Percentiles rank a stretch among this genome's conserved stretches.
Conservation (phyloP, 2,329 filamentous ascomycete genomes). For the Aureobasidium sp. region DNA sequence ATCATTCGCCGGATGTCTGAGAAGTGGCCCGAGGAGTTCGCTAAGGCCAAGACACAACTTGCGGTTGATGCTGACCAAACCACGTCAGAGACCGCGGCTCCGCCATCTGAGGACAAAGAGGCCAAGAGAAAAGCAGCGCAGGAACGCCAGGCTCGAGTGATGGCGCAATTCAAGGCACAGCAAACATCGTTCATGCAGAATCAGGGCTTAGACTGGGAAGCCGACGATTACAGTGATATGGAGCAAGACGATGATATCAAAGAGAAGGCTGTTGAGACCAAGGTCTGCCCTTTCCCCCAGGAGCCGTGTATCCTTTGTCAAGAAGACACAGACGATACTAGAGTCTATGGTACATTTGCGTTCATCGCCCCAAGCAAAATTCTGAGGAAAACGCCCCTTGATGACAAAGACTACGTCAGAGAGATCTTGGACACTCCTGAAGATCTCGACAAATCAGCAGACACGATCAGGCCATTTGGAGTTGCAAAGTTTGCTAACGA, state of each 20-base stretch:
- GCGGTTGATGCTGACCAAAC: slow-evolving; percentile 36
- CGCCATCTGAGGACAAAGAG: slow-evolving; percentile 55
- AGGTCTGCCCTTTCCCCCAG: slow-evolving; percentile 81
- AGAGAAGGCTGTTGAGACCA: slow-evolving; percentile 59
- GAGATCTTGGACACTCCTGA: slow-evolving; percentile 73
- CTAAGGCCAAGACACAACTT: slow-evolving; percentile 54
- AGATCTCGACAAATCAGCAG: slow-evolving; percentile 78
- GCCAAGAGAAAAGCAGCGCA: slow-evolving; percentile 85
- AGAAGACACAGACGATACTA: slow-evolving; percentile 84
- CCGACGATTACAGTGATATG: slow-evolving; percentile 69
- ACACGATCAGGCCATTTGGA: slow-evolving; percentile 79
- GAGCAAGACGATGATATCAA: slow-evolving; percentile 58
- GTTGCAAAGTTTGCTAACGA: slow-evolving; percentile 81
- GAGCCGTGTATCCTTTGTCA: slow-evolving; percentile 95
- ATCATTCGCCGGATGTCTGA: slow-evolving; percentile 81
- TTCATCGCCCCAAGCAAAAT: slow-evolving; percentile 81
- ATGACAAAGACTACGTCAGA: slow-evolving; percentile 74
- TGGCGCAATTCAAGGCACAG: slow-evolving; percentile 97
- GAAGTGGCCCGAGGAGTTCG: slow-evolving; percentile 68
- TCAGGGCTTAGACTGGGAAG: slow-evolving; percentile 82
- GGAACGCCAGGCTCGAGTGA: slow-evolving; percentile 84
- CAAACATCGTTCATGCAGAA: slow-evolving; percentile 91
- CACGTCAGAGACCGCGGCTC: slow-evolving; percentile 52
- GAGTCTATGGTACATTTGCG: slow-evolving; percentile 88
- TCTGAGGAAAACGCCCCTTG: slow-evolving; percentile 75